Evolutionary conservation across 139 green algal genomes (phyloP).

Genomic region (Helicosporidium sp.): DNA sequence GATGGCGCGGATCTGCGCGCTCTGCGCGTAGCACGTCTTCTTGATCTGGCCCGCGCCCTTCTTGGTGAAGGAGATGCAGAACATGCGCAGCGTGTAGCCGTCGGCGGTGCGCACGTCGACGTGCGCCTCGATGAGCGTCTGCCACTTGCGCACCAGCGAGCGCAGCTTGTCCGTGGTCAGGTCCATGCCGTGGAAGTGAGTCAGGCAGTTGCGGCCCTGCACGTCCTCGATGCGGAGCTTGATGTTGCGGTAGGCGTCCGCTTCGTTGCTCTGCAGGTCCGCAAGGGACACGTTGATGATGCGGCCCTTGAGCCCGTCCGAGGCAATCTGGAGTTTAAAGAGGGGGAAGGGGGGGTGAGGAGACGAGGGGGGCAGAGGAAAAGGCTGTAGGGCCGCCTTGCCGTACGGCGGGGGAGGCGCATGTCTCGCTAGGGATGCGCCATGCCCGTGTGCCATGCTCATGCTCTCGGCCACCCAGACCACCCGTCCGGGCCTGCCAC

Average conservation of each 20-base stretch:
- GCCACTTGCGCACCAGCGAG: conserved; percentile 96
- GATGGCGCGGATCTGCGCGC: conserved; percentile 57
- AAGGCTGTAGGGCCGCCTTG: too few species aligned
- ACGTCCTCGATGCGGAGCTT: conserved; percentile 87
- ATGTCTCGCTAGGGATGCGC: too few species aligned
- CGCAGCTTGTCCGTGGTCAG: conserved; percentile 99
- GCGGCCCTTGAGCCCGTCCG: conserved; percentile 91
- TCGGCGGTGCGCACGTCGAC: conserved; percentile 98
- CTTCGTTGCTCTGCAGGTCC: conserved; percentile 96
- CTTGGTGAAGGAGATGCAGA: conserved; percentile 96
- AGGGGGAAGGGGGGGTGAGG: neutral
- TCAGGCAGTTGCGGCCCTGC: conserved; percentile 86
- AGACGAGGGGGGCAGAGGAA: neutral
- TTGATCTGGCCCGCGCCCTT: conserved; percentile 76
- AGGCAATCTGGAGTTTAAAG: conserved; percentile 67
- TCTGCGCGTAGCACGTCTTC: conserved; percentile 82
- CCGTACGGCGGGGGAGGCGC: too few species aligned
- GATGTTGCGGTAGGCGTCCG: conserved; percentile 94
- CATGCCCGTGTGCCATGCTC: too few species aligned
- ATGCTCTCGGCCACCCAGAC: too few species aligned
- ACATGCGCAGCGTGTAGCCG: conserved; percentile 87
- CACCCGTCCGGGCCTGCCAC: too few species aligned
- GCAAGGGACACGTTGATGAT: conserved; percentile 89
- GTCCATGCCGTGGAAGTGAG: conserved; percentile 97
- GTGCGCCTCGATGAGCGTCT: conserved; percentile 91